Evolutionary conservation across 306 rosid genomes (phyloP), one percentile per base, ranked within the genome.

Genomic region (Glycine latifolia): DNA sequence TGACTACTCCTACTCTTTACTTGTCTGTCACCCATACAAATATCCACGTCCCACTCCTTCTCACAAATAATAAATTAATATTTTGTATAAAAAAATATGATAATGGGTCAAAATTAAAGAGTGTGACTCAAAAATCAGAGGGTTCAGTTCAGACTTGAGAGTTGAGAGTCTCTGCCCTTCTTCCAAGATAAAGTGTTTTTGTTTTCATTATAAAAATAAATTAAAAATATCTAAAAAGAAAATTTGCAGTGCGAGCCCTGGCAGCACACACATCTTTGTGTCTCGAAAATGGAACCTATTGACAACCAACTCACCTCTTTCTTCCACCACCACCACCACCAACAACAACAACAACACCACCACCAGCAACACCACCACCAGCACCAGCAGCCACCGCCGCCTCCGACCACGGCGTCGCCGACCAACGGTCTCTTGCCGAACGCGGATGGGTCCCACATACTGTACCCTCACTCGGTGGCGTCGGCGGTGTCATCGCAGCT

Each of bases 271-370:
- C 73, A 39, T 76, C 73, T 61, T 60, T 83, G 60, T 54, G 31
- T 26, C 31, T 50, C 74, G 55, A 67, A 85, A n/a, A 92, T 94
- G 98, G 98, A 94, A 90, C 88, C 94, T 81, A 94, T 87, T 87
- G 97, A 94, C 72, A 92, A 88, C 91, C 97, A 89, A 85, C 86
- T 94, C 81, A 87, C 87, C 91, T 92, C 94, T 85, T 94, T 86
- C 93, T 91, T 59, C 85, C 91, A 82, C 82, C 87, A 37, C 0
- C 39, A 84, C 67, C 87, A 84, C n/a, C 20, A 20, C 66, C 65
- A 80, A 14, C 85, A 67, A 10, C 83, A 62, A 49, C 87, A 77
- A 16, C 84, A 48, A 0, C 75, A 66, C 15, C 94, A 68, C 73
- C 80, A 61, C 8, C 89, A 81, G 11, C 85, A 43, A 4, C 71